Evolutionary conservation across 2,329 filamentous ascomycete genomes (phyloP).

Genomic region (Daldinia sp.): DNA sequence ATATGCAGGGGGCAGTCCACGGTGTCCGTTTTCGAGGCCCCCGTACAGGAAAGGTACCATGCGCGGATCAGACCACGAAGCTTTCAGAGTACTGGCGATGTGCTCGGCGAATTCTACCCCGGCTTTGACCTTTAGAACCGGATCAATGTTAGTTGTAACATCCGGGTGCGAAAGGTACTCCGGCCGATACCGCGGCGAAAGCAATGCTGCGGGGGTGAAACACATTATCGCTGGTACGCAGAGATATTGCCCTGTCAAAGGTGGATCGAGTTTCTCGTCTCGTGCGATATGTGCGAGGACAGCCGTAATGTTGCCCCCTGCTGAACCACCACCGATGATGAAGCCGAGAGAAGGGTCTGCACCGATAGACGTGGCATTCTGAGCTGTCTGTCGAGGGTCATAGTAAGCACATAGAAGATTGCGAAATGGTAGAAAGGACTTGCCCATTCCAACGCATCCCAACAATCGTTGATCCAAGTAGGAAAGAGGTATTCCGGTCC

Average conservation of each 20-base stretch:
- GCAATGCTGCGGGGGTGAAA: slow-evolving; percentile 28
- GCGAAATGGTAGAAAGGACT: not conserved
- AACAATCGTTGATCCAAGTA: slow-evolving; percentile 52
- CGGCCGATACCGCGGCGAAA: slow-evolving; percentile 39
- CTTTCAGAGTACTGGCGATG: slow-evolving; percentile 10
- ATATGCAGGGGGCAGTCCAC: slow-evolving; percentile 55
- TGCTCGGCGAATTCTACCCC: slow-evolving; percentile 7
- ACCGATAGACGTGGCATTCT: slow-evolving; percentile 50
- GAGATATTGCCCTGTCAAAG: slow-evolving; percentile 57
- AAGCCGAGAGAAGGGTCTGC: slow-evolving; percentile 56
- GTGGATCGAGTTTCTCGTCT: slow-evolving; percentile 52
- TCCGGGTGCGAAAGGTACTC: slow-evolving; percentile 43
- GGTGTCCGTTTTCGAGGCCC: slow-evolving; percentile 35
- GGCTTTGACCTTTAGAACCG: slow-evolving; percentile 30
- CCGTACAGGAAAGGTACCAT: slow-evolving; percentile 38
- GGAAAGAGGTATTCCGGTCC: slow-evolving; percentile 58
- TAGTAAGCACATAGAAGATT: not conserved
- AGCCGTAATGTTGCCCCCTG: slow-evolving; percentile 53
- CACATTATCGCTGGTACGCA: slow-evolving; percentile 50
- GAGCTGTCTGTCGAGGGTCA: slow-evolving; percentile 37
- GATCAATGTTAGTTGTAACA: slow-evolving; percentile 38
- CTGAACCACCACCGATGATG: slow-evolving; percentile 58
- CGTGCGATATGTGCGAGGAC: slow-evolving; percentile 51
- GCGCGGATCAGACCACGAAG: slow-evolving; percentile 27
- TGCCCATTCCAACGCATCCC: slow-evolving; percentile 57